phyloP scores from a whole-genome alignment of 176 grass and related monocot species.

The Oryza punctata region DNA sequence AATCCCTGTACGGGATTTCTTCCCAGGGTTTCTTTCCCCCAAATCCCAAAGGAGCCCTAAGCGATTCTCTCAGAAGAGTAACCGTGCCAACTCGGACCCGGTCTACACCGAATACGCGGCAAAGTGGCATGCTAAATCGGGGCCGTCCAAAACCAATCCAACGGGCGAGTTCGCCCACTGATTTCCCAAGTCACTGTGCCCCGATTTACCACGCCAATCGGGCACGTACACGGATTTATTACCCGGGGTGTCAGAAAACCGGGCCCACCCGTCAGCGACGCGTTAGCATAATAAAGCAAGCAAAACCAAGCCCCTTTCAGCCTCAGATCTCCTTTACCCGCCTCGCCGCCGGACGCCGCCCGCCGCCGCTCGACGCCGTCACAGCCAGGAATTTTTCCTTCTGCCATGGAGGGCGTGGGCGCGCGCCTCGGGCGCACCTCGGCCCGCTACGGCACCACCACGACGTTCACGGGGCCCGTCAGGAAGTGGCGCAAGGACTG shows the following conservation, averaged over 20 bases:
- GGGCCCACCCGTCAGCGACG: background rate
- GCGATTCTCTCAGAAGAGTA: too few relatives aligned
- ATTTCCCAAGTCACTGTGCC: background rate
- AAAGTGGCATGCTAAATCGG: too few relatives aligned
- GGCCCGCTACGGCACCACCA: constrained; percentile 66
- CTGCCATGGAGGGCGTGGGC: constrained; percentile 60
- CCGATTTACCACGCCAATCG: too few relatives aligned
- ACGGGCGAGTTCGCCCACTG: background rate
- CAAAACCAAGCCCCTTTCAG: background rate
- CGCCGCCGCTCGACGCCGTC: background rate
- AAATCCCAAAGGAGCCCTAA: too few relatives aligned
- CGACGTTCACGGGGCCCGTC: constrained; percentile 72
- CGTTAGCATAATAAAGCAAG: background rate
- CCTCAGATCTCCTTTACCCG: constrained; percentile 2
- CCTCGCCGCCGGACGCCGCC: constrained; percentile 11
- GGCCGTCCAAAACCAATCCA: background rate
- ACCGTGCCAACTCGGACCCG: too few relatives aligned
- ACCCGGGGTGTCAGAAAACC: background rate
- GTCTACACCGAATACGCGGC: too few relatives aligned
- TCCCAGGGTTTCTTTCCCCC: too few relatives aligned
- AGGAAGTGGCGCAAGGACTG: constrained; percentile 82
- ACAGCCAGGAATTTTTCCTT: constrained; percentile 1
- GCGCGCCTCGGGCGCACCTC: constrained; percentile 69
- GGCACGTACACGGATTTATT: background rate
- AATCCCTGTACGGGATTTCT: too few relatives aligned